Conservation (phyloP, 2,329 filamentous ascomycete genomes). For the Graphium sp. region DNA sequence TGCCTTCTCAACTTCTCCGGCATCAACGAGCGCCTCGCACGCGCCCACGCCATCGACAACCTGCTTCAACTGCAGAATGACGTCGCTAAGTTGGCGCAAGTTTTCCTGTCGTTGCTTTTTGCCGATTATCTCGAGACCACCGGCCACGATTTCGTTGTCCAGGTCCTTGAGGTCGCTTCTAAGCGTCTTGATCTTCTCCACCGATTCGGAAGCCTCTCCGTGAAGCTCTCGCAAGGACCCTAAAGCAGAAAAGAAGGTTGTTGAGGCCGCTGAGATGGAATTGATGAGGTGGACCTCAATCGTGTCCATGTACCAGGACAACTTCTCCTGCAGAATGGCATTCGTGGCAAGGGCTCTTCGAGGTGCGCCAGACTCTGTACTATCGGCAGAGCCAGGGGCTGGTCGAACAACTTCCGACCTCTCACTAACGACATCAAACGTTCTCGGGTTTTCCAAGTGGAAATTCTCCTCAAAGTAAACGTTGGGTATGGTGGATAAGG, state of each 20-base stretch:
- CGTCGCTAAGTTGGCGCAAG: constrained; percentile 62
- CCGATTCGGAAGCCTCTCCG: constrained; percentile 80
- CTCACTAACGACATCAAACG: constrained; percentile 92
- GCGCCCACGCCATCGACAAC: constrained; percentile 59
- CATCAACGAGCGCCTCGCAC: constrained; percentile 70
- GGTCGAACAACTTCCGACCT: constrained; percentile 82
- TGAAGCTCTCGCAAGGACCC: constrained; percentile 84
- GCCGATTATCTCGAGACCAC: constrained; percentile 71
- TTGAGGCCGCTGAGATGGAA: constrained; percentile 88
- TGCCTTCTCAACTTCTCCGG: constrained; percentile 68
- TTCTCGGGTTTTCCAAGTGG: constrained; percentile 86
- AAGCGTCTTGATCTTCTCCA: constrained; percentile 67
- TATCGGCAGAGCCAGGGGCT: no score
- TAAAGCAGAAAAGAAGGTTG: constrained; percentile 88
- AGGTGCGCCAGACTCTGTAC: constrained; percentile 24
- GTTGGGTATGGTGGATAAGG: constrained; percentile 75
- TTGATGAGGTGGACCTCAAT: constrained; percentile 94
- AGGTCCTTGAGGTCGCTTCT: constrained; percentile 64
- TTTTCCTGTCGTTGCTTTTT: constrained; percentile 73
- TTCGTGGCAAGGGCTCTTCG: constrained; percentile 88
- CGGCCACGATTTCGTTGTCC: constrained; percentile 74
- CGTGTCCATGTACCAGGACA: constrained; percentile 99
- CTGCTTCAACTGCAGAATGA: constrained; percentile 65
- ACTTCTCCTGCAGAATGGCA: constrained; percentile 90
- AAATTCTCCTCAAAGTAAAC: constrained; percentile 96